Evolutionary conservation across 148 eudicot genomes (phyloP).

Genomic region (Euryodendron excelsum): DNA sequence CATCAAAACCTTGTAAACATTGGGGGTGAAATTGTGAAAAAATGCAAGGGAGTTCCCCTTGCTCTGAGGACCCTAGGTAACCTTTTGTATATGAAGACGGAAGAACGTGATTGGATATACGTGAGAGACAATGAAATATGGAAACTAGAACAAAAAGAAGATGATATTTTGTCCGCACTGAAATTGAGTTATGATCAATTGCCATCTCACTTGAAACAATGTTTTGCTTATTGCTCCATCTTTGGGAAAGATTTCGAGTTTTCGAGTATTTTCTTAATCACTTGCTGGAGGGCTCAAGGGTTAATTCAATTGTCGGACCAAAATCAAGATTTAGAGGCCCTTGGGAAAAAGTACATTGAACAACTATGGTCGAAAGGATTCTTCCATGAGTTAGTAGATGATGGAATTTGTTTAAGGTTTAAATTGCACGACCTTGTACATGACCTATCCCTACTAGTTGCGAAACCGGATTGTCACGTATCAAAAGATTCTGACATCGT

Average conservation of each 20-base stretch:
- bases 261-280: neutral
- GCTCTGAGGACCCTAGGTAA: neutral
- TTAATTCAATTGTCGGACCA: neutral
- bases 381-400: conserved; percentile 2
- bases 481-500: no score
- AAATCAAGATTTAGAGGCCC: conserved; percentile 7
- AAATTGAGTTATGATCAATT: no score
- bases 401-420: no score
- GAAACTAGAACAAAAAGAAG: no score
- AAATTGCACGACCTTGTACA: conserved; percentile 17
- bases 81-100: neutral
- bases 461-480: neutral
- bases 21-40: no score
- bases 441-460: no score
- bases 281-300: neutral
- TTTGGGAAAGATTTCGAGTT: neutral
- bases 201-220: no score
- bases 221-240: neutral
- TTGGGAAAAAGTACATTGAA: neutral
- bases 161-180: no score
- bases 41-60: no score
- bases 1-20: no score
- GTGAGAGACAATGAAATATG: no score
- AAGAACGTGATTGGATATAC: no score
- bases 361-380: neutral